phyloP scores from a whole-genome alignment of 208 protist species.

The Spironucleus salmonicida region DNA sequence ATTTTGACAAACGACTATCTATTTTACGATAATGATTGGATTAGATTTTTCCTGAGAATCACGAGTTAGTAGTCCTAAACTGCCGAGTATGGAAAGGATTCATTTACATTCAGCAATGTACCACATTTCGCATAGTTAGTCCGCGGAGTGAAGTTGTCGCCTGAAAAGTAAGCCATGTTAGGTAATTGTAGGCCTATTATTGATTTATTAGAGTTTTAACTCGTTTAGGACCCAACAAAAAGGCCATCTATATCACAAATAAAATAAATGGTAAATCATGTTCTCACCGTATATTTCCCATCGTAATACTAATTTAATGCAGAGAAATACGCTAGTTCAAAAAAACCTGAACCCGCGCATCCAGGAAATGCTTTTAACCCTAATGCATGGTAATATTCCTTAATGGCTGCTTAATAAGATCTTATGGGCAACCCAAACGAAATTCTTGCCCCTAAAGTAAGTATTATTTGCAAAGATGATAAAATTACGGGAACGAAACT shows the following conservation, averaged over 20 bases:
- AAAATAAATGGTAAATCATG: not conserved
- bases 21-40: constrained; percentile 53
- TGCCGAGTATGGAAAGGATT: not conserved
- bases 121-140: constrained; percentile 5
- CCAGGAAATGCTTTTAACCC: not conserved
- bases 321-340: too few species aligned
- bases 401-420: not conserved
- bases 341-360: too few species aligned
- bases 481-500: too few species aligned
- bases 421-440: constrained; percentile 5
- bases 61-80: constrained; percentile 15
- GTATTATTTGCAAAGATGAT: not conserved
- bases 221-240: constrained; percentile 44
- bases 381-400: too few species aligned
- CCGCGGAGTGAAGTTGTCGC: constrained; percentile 36
- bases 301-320: not conserved
- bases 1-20: constrained; percentile 55
- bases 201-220: constrained; percentile 49
- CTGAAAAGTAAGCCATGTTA: constrained; percentile 41
- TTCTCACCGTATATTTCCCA: constrained; percentile 14
- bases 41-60: constrained; percentile 50
- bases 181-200: constrained; percentile 38
- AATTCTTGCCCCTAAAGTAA: not conserved
- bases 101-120: constrained; percentile 5
- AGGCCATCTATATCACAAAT: constrained; percentile 43